Conservation (phyloP, 2,329 filamentous ascomycete species). For the Aureobasidium leucospermi region DNA sequence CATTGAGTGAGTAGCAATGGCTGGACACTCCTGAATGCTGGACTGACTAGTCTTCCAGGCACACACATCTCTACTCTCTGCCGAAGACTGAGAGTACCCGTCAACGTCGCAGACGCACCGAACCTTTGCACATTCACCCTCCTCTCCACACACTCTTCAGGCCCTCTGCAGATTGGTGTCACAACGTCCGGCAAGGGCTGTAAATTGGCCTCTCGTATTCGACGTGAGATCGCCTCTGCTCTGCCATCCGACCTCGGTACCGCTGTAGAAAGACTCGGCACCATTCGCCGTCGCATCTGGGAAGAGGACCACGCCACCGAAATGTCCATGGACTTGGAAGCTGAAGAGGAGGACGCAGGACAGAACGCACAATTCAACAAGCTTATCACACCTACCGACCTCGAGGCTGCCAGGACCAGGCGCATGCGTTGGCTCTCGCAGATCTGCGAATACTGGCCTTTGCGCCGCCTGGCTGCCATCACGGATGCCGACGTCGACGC, state of each 20-base stretch:
- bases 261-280: constrained; percentile 72
- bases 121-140: constrained; percentile 83
- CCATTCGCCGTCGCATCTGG: constrained; percentile 62
- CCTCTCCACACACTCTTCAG: constrained; percentile 81
- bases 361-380: constrained; percentile 81
- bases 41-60: constrained; percentile 16
- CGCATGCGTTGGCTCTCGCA: constrained; percentile 90
- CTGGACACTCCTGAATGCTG: not conserved
- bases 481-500: constrained; percentile 70
- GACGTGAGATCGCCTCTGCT: constrained; percentile 75
- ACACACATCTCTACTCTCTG: constrained; percentile 67
- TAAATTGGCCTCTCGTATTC: constrained; percentile 82
- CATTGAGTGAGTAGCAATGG: constrained; percentile 23
- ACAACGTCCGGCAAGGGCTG: constrained; percentile 93
- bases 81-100: constrained; percentile 70
- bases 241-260: constrained; percentile 68
- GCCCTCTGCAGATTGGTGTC: constrained; percentile 87
- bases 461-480: constrained; percentile 71
- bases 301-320: constrained; percentile 60
- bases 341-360: constrained; percentile 52
- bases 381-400: constrained; percentile 66
- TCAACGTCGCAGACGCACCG: constrained; percentile 87
- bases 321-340: constrained; percentile 33
- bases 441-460: constrained; percentile 97
- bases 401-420: constrained; percentile 66